Evolutionary conservation across 768 basidiomycete species (phyloP), one percentile per base, ranked within the genome.

Genomic region (Exidia glandulosa): DNA sequence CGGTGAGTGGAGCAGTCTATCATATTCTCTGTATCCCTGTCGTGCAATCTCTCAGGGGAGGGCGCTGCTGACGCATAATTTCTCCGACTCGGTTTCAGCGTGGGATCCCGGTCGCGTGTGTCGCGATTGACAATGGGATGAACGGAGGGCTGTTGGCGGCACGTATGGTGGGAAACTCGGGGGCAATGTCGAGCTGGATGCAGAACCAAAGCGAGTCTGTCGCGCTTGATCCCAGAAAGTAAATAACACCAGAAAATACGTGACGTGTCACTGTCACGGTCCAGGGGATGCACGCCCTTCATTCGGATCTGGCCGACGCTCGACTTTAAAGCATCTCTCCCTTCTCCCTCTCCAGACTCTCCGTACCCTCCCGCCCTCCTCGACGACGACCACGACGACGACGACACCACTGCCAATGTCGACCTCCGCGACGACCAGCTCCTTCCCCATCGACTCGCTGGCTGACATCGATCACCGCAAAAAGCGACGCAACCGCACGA

Each of bases 51-150:
- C 33, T 58, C 1, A 13, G 7, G 19, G 32, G 27, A 52, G 41
- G 7, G 41, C 19, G 41, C 16, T 64, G 29, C 52, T 45, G 58
- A 52, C 54, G 33, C 31, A 55, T 25, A 60, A 59, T 23, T 57
- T 57, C 34, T 41, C n/a, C n/a, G 25, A 23, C 63, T 19, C 23
- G 56, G 59, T 66, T 58, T 57, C 62, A 96, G 94, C 83, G 95
- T 36, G 96, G 95, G 19, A 89, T 98, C 61, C 96, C 96, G 3
- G 93, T 95, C 14, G 96, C 96, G 3, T 97, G 95, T 2, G 94
- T 97, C 19, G 95, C 94, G 0, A 97, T 98, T 70, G 93, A 94
- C 71, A 96, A 96, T 66, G 84, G 89, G 19, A 90, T 84, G 59
- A 99, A 98, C 67, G 96, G 94, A 1, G 96, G 87, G 1, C 75